phyloP scores from a whole-genome alignment of 140 eudicot species.

The Oenanthe javanica region DNA sequence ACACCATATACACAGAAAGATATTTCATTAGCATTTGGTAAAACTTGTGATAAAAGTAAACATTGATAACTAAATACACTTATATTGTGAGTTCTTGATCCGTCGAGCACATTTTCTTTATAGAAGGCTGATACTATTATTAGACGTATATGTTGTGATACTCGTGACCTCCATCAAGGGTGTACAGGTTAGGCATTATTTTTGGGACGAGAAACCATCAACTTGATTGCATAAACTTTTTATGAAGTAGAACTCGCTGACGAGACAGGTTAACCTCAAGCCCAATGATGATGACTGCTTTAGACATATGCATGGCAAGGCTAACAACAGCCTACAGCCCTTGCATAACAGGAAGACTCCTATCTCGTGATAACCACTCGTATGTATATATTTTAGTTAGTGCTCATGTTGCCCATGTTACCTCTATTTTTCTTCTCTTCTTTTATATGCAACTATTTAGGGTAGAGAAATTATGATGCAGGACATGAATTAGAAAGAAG shows the following conservation, averaged over 20 bases:
- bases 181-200: neutral
- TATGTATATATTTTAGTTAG: neutral
- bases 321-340: neutral
- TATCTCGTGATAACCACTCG: neutral
- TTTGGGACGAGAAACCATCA: neutral
- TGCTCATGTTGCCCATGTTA: neutral
- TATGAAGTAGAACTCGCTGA: neutral
- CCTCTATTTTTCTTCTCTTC: neutral
- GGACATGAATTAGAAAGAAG: neutral
- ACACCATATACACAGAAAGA: neutral
- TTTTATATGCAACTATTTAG: neutral
- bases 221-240: neutral
- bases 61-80: neutral
- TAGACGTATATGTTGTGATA: neutral
- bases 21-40: neutral
- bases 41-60: neutral
- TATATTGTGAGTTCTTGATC: neutral
- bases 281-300: neutral
- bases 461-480: neutral
- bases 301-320: neutral
- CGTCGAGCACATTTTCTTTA: neutral
- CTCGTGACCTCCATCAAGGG: neutral
- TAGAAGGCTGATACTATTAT: neutral
- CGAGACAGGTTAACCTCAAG: neutral
- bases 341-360: neutral